A percentile compares a stretch with the other conserved stretches of the same genome.
Evolutionary conservation across 768 basidiomycete genomes (phyloP).

Genomic region (Trametes sanguinea): DNA sequence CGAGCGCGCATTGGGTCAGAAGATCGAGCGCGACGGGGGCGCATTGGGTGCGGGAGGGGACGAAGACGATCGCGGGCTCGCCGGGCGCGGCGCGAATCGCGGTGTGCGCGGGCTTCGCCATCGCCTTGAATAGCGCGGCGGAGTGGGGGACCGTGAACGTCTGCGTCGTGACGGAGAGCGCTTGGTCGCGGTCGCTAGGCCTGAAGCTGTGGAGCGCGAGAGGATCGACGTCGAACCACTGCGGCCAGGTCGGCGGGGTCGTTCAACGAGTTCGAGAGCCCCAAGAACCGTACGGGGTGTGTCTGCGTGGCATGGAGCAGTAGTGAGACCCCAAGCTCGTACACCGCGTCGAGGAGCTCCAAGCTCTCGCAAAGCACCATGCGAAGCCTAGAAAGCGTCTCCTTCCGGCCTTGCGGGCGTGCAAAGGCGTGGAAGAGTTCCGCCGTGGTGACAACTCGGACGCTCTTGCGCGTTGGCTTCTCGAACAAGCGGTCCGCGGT

Average conservation of each 20-base stretch:
- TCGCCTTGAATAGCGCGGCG: conserved; percentile 82
- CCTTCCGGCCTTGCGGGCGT: conserved; percentile 29
- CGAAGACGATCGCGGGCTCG: conserved; percentile 76
- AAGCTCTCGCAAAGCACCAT: conserved; percentile 84
- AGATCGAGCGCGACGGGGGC: conserved; percentile 74
- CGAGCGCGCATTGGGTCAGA: conserved; percentile 83
- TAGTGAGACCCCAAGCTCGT: conserved; percentile 82
- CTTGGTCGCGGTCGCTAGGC: conserved; percentile 80
- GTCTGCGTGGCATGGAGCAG: conserved; percentile 65
- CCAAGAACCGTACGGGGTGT: conserved; percentile 70
- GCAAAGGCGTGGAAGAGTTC: conserved; percentile 50
- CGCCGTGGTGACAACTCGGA: conserved; percentile 60
- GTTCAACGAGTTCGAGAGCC: conserved; percentile 73
- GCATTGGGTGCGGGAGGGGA: conserved; percentile 83
- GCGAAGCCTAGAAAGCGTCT: conserved; percentile 44
- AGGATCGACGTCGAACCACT: conserved; percentile 78
- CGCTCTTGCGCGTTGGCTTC: conserved; percentile 41
- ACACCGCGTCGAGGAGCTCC: conserved; percentile 76
- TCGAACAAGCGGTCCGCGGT: conserved; percentile 37
- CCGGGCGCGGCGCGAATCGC: conserved; percentile 56
- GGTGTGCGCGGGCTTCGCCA: conserved; percentile 87
- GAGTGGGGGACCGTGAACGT: conserved; percentile 89
- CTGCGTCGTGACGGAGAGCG: conserved; percentile 65
- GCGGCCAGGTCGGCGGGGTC: conserved; percentile 79
- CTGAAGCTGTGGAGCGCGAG: conserved; percentile 72